Base-by-base conservation (phyloP, 257 asterid genomes). In the Gentiana straminea region DNA sequence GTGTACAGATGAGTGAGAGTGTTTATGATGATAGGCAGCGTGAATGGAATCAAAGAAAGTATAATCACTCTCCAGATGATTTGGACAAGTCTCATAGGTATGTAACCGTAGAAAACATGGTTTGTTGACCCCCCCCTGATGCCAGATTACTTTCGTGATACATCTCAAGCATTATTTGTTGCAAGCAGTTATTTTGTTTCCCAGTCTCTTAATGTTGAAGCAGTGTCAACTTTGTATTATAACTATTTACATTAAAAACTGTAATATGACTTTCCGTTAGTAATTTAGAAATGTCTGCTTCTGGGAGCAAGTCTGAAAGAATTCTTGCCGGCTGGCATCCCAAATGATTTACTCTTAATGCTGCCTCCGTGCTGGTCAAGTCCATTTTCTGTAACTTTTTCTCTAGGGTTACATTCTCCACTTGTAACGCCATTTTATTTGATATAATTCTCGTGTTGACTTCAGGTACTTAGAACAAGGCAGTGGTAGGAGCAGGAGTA, bases 41-140 rank as follows among this genome's bases (percentile, higher is more conserved):
- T 47, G 83, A 69, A 61, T 66, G 65, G 69, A 78, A 61, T 47
- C 68, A 58, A 50, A 77, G 64, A 57, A 82, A 71, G 49, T 68
- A 57, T 66, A 64, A 63, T 61, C 77, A 54, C 15, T 59, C 78
- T 51, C 84, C 67, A 13, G 87, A 79, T 58, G 69, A 72, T 48
- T 70, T 72, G 69, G 72, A 69, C 52, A 71, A 59, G 45, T 55
- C 89, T 51, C 76, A 63, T 57, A 84, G 96, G 96, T 84, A 35
- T 61, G 77, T 46, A 32, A 50, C 61, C 15, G 33, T 15, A 38
- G 10, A 41, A 41, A 41, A 4, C 56, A 52, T 39, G 10, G 38
- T 15, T 41, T 50, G 13, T 41, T 55, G 11, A 4, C 35, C 54
- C 35, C 12, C 55, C 8, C 32, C 39, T 34, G 45, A 35, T 43